Base-by-base conservation (phyloP, 257 asterid genomes). In the Vinca minor region DNA sequence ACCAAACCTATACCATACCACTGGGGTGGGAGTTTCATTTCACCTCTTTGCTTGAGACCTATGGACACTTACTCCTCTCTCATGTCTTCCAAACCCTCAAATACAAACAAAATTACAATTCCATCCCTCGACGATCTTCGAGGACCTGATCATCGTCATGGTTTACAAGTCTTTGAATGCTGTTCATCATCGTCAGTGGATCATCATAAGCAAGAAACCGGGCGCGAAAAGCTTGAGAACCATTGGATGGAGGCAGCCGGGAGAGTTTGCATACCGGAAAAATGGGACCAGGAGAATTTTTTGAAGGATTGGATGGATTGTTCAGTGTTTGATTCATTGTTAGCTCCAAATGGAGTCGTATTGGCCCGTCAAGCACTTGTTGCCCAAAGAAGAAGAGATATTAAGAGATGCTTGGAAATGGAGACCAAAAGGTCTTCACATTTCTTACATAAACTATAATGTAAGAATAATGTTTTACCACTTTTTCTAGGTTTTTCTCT, bases 231-330 rank as follows among this genome's bases (percentile, higher is more conserved):
- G 44, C 36, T 62, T 58, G 53, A 26, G 36, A 70, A 65, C 45
- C 78, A 69, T 31, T 62, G 78, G 69, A 64, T 17, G 34, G 76
- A 71, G 20, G 76, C 59, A 46, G 65, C 42, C 31, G 60, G 74
- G 13, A 28, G 69, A 0, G 66, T 72, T 9, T 69, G 47, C 10
- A 48, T 74, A 45, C 85, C 77, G 0, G 84, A 79, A 39, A 70
- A 38, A 58, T 82, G 87, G 84, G 69, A 67, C 14, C 73, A 79
- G 6, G 87, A 77, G 68, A 69, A 10, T 29, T 70, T 70, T 34
- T 74, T 82, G 4, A 71, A 68, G 59, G 86, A 78, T 28, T 81
- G 84, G 87, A 73, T 59, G 9, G 75, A 78, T 68, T 66, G 18
- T 70, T 65, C 82, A 4, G 29, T 69, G 4, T 78, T 81, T 50